phyloP scores from a whole-genome alignment of 129 eudicot genomes.

The Helianthus tuberosus region DNA sequence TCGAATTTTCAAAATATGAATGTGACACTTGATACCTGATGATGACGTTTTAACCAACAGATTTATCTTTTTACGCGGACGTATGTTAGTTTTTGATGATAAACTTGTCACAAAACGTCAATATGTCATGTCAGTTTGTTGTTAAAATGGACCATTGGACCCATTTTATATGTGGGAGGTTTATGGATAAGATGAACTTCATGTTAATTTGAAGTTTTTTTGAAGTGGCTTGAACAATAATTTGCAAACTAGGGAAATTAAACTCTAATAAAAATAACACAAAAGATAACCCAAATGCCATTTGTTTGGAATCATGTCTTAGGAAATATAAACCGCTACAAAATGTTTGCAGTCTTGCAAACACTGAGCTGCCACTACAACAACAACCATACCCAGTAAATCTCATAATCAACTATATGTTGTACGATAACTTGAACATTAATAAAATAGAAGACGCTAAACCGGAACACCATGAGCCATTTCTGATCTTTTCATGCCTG shows the following conservation, averaged over 20 bases:
- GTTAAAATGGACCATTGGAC: neutral
- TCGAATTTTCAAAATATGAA: too few species aligned
- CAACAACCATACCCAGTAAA: too few species aligned
- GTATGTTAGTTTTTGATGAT: neutral
- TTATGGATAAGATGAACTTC: neutral
- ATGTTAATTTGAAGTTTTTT: neutral
- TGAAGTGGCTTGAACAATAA: neutral
- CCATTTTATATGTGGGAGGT: neutral
- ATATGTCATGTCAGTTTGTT: conserved; percentile 1
- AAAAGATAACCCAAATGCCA: neutral
- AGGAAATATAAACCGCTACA: conserved; percentile 14
- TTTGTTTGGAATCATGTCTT: neutral
- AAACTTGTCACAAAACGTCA: neutral
- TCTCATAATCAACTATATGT: neutral
- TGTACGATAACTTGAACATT: neutral
- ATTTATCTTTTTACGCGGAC: neutral
- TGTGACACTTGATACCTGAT: neutral
- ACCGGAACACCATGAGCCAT: neutral
- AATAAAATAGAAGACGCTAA: neutral
- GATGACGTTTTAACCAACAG: neutral
- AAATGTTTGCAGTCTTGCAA: conserved; percentile 5
- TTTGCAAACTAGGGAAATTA: neutral
- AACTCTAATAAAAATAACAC: neutral
- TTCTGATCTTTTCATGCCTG: conserved; percentile 1
- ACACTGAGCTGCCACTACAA: neutral